Evolutionary conservation across 139 green algal genomes (phyloP), one percentile per base, ranked within the genome.

Genomic region (Chlamydomonas sphaeroides): DNA sequence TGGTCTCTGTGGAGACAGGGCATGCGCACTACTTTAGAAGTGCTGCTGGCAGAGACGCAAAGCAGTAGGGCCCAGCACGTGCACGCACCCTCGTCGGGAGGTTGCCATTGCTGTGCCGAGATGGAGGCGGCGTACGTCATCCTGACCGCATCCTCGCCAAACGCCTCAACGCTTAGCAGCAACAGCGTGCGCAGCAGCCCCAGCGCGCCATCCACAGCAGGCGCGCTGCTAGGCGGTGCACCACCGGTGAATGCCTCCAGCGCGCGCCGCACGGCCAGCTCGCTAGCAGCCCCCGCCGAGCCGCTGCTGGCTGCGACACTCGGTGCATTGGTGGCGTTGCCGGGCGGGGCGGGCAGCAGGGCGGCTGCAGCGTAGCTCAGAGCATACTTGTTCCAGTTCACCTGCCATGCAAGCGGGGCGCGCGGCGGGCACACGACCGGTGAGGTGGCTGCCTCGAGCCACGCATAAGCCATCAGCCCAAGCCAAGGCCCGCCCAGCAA

Each of bases 361-460:
- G 5, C 5, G 25, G 23, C 11, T 5, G 35, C 71, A 3, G 71
- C 71, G 53, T 79, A 53, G 53, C 23, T 26, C 1, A 68, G 53
- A 0, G 53, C 71, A 30, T 57, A 79, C 26, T 57, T 57, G 33
- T 56, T 39, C 71, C 53, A 79, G 53, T 79, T 79, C 45, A 67
- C 26, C 61, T 66, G 61, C n/a, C n/a, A n/a, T n/a, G n/a, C n/a
- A n/a, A n/a, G n/a, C n/a, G n/a, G n/a, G n/a, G n/a, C n/a, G n/a
- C n/a, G n/a, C n/a, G n/a, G n/a, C n/a, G n/a, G n/a, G n/a, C n/a
- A n/a, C 56, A 28, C 56, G 17, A 15, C 56, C 56, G 20, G 17
- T 21, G 5, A 15, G 56, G 5, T 10, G 56, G n/a, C 20, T 63
- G 20, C 21, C n/a, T n/a, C n/a, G n/a, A n/a, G n/a, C n/a, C n/a